Evolutionary conservation across 2,329 filamentous ascomycete species (phyloP).

Genomic region (Oidium heveae): DNA sequence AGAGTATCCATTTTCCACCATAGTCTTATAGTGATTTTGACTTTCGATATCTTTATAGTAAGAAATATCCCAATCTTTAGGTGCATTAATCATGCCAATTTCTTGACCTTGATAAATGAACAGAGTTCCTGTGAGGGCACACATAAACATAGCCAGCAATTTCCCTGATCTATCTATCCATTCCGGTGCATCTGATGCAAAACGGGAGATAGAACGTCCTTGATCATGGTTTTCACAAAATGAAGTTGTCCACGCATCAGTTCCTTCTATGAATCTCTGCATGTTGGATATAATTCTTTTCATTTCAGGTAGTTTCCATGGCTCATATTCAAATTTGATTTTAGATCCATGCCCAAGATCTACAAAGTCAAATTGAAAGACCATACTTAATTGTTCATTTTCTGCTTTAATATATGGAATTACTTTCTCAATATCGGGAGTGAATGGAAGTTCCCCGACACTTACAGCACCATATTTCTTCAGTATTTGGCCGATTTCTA

Average conservation of each 20-base stretch:
- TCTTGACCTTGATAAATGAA: constrained; percentile 36
- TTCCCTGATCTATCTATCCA: constrained; percentile 17
- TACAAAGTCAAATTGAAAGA: constrained; percentile 37
- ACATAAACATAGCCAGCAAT: constrained; percentile 25
- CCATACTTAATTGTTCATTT: constrained; percentile 32
- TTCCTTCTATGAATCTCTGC: constrained; percentile 25
- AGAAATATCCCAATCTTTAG: constrained; percentile 23
- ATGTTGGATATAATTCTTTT: constrained; percentile 23
- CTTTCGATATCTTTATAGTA: constrained; percentile 24
- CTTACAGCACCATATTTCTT: constrained; percentile 35
- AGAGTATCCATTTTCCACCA: constrained; percentile 15
- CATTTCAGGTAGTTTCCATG: constrained; percentile 22
- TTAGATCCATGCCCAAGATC: constrained; percentile 31
- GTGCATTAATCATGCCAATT: constrained; percentile 32
- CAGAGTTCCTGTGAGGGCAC: constrained; percentile 25
- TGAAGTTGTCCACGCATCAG: constrained; percentile 30
- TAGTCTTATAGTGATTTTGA: constrained; percentile 23
- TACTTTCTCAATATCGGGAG: constrained; percentile 28
- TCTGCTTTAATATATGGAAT: constrained; percentile 25
- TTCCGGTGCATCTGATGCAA: constrained; percentile 12
- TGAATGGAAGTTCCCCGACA: constrained; percentile 41
- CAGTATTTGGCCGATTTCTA: constrained; percentile 34
- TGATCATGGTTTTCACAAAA: constrained; percentile 42
- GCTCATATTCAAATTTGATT: constrained; percentile 23
- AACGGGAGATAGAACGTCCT: constrained; percentile 27